Conservation (phyloP, 805 yeast genomes). For the Ogataea salicorniae region DNA sequence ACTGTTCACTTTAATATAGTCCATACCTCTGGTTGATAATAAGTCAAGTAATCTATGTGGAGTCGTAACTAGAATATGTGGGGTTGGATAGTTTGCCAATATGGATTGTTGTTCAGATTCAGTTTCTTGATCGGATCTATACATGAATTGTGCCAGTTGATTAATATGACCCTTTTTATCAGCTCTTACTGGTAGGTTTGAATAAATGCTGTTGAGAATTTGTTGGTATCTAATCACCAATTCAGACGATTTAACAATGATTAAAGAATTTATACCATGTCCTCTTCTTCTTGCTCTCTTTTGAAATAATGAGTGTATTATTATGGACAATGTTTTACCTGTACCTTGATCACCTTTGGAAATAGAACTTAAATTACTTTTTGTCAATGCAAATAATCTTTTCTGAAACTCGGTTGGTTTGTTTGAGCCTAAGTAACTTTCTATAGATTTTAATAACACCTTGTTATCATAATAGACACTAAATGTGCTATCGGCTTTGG, state of each 20-base stretch:
- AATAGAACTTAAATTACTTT: conserved; percentile 25
- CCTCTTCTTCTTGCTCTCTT: conserved; percentile 22
- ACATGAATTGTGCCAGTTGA: conserved; percentile 27
- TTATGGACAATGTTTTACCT: conserved; percentile 26
- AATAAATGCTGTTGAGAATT: conserved; percentile 9
- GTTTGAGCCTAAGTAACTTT: conserved; percentile 10
- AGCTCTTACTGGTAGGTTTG: conserved; percentile 1
- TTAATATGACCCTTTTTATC: too few species aligned
- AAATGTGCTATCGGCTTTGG: conserved; percentile 13
- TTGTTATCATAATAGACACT: conserved; percentile 15
- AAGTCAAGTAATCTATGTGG: conserved; percentile 34
- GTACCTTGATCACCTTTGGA: conserved; percentile 29
- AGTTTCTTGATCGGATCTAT: conserved; percentile 21
- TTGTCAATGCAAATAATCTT: conserved; percentile 23
- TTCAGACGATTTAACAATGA: conserved; percentile 27
- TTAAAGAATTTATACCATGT: conserved; percentile 25
- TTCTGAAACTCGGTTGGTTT: conserved; percentile 28
- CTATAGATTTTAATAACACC: conserved; percentile 12
- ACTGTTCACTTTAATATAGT: conserved; percentile 23
- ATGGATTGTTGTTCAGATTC: conserved; percentile 23
- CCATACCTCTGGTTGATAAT: conserved; percentile 30
- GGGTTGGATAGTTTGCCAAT: conserved; percentile 20
- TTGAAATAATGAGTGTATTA: conserved; percentile 23
- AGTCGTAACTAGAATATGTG: conserved; percentile 31
- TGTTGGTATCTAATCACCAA: conserved; percentile 22